Conservation (phyloP, 495 filamentous ascomycete species). For the Filosporella fistucella region DNA sequence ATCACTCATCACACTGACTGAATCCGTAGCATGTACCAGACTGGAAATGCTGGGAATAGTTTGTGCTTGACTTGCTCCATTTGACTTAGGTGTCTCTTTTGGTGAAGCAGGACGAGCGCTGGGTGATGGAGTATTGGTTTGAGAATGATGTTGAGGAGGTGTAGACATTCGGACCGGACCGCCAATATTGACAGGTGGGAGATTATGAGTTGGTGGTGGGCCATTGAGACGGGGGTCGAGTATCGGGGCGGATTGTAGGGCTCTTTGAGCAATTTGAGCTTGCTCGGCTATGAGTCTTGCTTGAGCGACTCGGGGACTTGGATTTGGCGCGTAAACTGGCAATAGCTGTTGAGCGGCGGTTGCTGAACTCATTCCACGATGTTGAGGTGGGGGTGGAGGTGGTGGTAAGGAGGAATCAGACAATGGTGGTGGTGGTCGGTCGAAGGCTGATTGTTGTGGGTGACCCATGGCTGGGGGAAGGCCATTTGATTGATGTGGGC, state of each 20-base stretch:
- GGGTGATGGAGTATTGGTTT: conserved; percentile 22
- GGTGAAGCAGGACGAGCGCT: conserved; percentile 13
- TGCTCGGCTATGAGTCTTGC: conserved; percentile 26
- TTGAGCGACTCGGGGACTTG: conserved; percentile 25
- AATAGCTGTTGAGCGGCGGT: conserved; percentile 16
- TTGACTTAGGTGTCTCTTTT: conserved; percentile 7
- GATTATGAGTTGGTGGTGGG: background rate
- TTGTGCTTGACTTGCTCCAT: conserved; percentile 16
- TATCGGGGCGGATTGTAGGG: conserved; percentile 10
- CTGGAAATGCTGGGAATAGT: conserved; percentile 32
- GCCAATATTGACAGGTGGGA: conserved; percentile 16
- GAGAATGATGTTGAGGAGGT: conserved; percentile 13
- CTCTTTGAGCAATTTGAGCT: conserved; percentile 19
- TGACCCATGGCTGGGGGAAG: conserved; percentile 6
- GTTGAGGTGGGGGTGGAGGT: conserved; percentile 18
- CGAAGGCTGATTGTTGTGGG: conserved; percentile 15
- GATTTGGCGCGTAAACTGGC: conserved; percentile 24
- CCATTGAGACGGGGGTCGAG: conserved; percentile 19
- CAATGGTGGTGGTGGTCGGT: conserved; percentile 21
- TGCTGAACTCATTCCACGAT: conserved; percentile 17
- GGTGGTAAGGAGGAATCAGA: conserved; percentile 24
- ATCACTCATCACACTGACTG: conserved; percentile 26
- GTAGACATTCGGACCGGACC: conserved; percentile 2
- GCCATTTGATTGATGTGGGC: conserved; percentile 16
- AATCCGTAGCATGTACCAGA: conserved; percentile 27